Conservation (phyloP, 2,329 filamentous ascomycete species). For the Alternaria dauci region DNA sequence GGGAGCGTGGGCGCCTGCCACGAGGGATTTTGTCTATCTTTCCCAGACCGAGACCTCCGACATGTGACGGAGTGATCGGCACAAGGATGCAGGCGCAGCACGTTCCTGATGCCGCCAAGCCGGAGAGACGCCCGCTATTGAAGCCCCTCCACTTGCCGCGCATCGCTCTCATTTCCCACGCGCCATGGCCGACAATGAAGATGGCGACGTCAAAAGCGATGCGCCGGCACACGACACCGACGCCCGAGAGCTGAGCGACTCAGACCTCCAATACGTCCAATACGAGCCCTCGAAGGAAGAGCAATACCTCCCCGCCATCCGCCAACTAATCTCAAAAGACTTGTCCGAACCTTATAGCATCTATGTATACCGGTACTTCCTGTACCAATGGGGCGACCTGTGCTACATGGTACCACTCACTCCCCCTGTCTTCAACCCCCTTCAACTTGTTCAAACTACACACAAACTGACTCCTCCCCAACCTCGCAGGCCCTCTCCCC, state of each 20-base stretch:
- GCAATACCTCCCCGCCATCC: conserved; percentile 81
- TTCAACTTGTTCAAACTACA: background rate
- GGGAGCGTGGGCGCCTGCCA: background rate
- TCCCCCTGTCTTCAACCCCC: background rate
- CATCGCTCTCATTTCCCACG: background rate
- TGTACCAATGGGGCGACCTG: conserved; percentile 97
- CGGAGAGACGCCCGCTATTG: conserved; percentile 5
- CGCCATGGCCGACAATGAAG: conserved; percentile 13
- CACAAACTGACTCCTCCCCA: conserved; percentile 43
- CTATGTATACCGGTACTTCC: conserved; percentile 97
- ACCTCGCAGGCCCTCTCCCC: conserved; percentile 42
- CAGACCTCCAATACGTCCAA: conserved; percentile 64
- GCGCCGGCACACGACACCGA: background rate
- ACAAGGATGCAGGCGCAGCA: conserved; percentile 6
- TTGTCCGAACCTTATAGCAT: conserved; percentile 98
- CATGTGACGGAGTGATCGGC: conserved; percentile 27
- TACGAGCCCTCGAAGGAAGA: conserved; percentile 68
- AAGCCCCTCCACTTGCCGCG: conserved; percentile 9
- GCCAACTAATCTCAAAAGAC: conserved; percentile 92
- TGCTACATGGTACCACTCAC: conserved; percentile 79
- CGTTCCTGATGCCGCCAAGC: conserved; percentile 13
- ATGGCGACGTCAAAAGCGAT: background rate
- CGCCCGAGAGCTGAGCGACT: conserved; percentile 9
- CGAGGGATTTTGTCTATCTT: conserved; percentile 1
- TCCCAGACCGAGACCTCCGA: conserved; percentile 8